phyloP scores from a whole-genome alignment of 345 rosid genomes.

The Linum tenue region DNA sequence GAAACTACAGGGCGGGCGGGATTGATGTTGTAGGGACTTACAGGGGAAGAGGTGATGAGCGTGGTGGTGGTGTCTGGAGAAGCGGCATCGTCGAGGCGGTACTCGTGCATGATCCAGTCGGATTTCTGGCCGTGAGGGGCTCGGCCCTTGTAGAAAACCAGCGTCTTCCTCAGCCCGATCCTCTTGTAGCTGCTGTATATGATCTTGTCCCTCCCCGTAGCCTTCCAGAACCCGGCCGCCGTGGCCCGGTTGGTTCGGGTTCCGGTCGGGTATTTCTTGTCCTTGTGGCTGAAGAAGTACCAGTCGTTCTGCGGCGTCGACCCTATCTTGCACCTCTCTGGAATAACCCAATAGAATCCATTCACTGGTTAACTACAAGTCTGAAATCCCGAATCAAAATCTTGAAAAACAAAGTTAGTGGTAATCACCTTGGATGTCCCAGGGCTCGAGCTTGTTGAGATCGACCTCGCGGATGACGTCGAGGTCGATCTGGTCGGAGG shows the following conservation, averaged over 20 bases:
- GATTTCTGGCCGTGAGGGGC: slow-evolving; percentile 98
- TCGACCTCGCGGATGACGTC: slow-evolving; percentile 97
- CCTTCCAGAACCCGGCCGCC: slow-evolving; percentile 94
- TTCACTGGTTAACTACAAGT: neutral
- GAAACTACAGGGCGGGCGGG: too few species aligned
- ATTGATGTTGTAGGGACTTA: too few species aligned
- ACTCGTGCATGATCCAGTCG: slow-evolving; percentile 99
- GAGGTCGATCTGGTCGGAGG: slow-evolving; percentile 75
- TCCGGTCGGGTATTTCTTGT: slow-evolving; percentile 93
- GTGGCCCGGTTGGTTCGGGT: slow-evolving; percentile 94
- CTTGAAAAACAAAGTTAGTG: too few species aligned
- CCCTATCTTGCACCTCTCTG: slow-evolving; percentile 89
- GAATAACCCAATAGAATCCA: too few species aligned
- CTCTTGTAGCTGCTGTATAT: slow-evolving; percentile 56
- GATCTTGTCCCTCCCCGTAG: slow-evolving; percentile 94
- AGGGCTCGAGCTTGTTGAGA: slow-evolving; percentile 98
- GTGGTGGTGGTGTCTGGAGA: slow-evolving; percentile 33
- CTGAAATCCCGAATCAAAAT: too few species aligned
- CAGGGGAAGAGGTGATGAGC: neutral
- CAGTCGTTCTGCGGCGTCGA: slow-evolving; percentile 91
- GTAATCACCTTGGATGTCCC: slow-evolving; percentile 99
- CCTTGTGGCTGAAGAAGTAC: slow-evolving; percentile 98
- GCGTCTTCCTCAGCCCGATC: slow-evolving; percentile 87
- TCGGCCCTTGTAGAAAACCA: slow-evolving; percentile 85
- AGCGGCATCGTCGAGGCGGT: slow-evolving; percentile 67